Percentiles rank a stretch among this genome's conserved stretches.
phyloP scores from a whole-genome alignment of 257 asterid species.

The Apocynum venetum region DNA sequence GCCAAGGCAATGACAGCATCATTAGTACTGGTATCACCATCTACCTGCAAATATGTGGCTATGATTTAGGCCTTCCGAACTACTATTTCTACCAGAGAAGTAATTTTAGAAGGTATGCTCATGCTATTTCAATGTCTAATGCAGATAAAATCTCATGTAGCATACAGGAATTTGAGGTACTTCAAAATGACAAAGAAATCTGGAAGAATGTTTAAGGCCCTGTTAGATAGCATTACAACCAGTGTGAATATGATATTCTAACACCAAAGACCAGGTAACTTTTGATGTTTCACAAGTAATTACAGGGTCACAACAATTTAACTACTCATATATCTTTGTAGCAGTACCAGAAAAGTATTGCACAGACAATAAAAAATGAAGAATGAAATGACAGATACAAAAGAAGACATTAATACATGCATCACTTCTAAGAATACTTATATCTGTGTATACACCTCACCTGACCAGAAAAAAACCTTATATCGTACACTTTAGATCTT shows the following conservation, averaged over 20 bases:
- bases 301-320: neutral
- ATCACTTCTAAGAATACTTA: neutral
- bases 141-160: neutral
- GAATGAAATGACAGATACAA: neutral
- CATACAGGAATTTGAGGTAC: neutral
- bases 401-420: neutral
- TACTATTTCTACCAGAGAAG: neutral
- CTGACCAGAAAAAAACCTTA: neutral
- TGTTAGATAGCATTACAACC: neutral
- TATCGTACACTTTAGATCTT: neutral
- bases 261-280: neutral
- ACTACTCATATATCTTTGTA: neutral
- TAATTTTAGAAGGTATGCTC: neutral
- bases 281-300: neutral
- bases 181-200: neutral
- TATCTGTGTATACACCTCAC: neutral
- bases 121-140: neutral
- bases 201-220: neutral
- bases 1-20: slow-evolving; percentile 98
- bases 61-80: slow-evolving; percentile 3
- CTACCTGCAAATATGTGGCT: slow-evolving; percentile 58
- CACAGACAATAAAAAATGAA: neutral
- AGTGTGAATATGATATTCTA: neutral
- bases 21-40: slow-evolving; percentile 95
- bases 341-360: neutral